Percentiles rank a stretch among this genome's conserved stretches.
Conservation (phyloP, 805 yeast genomes). For the Sugiyamaella qingdaonensis region DNA sequence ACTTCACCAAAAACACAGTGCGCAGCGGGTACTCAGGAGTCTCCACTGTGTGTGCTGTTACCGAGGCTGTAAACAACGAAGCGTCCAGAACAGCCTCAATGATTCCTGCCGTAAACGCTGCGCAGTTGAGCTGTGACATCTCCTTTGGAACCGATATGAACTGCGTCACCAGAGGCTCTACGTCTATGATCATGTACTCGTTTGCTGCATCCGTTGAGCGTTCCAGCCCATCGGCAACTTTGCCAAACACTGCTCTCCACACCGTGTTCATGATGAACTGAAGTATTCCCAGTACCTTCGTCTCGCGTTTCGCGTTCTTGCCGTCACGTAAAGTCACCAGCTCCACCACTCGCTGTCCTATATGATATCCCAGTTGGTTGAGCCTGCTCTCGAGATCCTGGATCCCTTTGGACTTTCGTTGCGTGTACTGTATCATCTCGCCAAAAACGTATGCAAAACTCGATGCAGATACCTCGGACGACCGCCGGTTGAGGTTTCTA, state of each 20-base stretch:
- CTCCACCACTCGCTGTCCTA: constrained; percentile 71
- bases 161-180: constrained; percentile 63
- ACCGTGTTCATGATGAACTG: constrained; percentile 69
- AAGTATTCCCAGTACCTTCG: constrained; percentile 58
- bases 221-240: constrained; percentile 69
- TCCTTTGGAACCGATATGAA: constrained; percentile 77
- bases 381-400: constrained; percentile 60
- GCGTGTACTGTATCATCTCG: constrained; percentile 65
- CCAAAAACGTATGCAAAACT: constrained; percentile 65
- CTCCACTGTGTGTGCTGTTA: constrained; percentile 79
- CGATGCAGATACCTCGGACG: constrained; percentile 62
- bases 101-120: constrained; percentile 80
- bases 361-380: constrained; percentile 70
- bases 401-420: constrained; percentile 47
- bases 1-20: constrained; percentile 73
- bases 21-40: constrained; percentile 53
- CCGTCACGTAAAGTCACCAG: constrained; percentile 67
- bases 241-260: constrained; percentile 73
- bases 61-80: constrained; percentile 66
- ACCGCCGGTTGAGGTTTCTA: constrained; percentile 59
- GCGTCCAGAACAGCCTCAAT: constrained; percentile 78
- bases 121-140: constrained; percentile 69
- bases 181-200: constrained; percentile 76
- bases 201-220: constrained; percentile 63
- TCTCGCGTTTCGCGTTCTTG: constrained; percentile 60